These are phyloP conservation scores for Candida ovalis DNA, from an alignment of 805 yeast genomes.

Conservation along the genomic window DNA sequence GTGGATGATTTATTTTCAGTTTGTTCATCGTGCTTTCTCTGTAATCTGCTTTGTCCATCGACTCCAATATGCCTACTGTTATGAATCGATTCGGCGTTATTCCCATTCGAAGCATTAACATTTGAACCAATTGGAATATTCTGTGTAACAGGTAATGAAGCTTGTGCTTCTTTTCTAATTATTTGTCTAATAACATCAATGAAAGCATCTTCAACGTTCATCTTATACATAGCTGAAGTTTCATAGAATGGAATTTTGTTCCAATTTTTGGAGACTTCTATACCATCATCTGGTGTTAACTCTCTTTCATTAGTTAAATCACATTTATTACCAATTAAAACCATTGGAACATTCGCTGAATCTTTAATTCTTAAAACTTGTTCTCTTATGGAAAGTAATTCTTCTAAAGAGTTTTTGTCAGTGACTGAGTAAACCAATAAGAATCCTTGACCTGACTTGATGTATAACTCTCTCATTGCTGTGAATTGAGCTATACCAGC, in stretches of 20 bases:
- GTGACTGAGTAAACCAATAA: constrained; percentile 56
- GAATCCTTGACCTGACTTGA: constrained; percentile 80
- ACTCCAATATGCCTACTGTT: neutral
- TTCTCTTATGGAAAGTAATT: constrained; percentile 72
- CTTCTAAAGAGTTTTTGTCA: constrained; percentile 65
- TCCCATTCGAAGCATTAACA: neutral
- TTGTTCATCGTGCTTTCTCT: neutral
- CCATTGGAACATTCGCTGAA: constrained; percentile 75
- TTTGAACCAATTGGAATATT: constrained; percentile 4
- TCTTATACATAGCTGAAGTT: constrained; percentile 86
- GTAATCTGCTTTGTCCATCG: neutral
- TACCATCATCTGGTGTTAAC: constrained; percentile 78
- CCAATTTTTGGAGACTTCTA: constrained; percentile 79
- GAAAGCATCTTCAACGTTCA: constrained; percentile 89
- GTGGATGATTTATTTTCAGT: neutral
- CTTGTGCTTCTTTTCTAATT: constrained; percentile 62
- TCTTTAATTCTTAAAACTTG: constrained; percentile 85
- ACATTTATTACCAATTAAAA: constrained; percentile 86
- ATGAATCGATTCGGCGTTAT: neutral
- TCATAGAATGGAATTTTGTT: constrained; percentile 90
- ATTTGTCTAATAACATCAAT: constrained; percentile 86
- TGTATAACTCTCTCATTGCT: constrained; percentile 88
- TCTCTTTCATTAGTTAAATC: constrained; percentile 74
- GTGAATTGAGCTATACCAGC: constrained; percentile 84
- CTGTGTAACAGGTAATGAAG: constrained; percentile 7